Evolutionary conservation across 805 yeast genomes (phyloP), one percentile per base, ranked within the genome.

Genomic region (Saccharomycopsis fermentans): DNA sequence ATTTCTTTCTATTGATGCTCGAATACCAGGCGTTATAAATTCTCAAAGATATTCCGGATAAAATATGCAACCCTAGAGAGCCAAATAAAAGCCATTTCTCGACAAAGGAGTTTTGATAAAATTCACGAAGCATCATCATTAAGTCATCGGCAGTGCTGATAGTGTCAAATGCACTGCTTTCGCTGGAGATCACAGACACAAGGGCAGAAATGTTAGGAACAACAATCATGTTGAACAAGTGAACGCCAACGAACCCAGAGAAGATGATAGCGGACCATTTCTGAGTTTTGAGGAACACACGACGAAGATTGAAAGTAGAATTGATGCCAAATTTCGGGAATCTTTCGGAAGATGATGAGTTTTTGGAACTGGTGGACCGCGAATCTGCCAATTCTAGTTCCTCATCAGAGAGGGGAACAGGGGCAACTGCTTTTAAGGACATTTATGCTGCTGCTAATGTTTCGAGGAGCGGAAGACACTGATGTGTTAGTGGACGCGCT

Each of bases 231-330:
- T 84, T 74, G 1, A 81, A 60, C 0, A 80, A 65, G 67, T 87
- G 94, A 9, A 86, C 69, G 0, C 80, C 76, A 1, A 82, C 68
- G 66, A 87, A 87, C 1, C 77, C 70, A 0, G 78, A 66, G 66
- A 87, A 81, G 9, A 82, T 73, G 55, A 81, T 75, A 0, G 87
- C 82, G 14, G 87, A 79, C 68, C 80, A 83, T 66, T 80, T 80
- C 69, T 87, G 94, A 0, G 70, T 47, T 6, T 59, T 56, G 6
- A 54, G 54, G 4, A 73, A 61, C 3, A 64, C 29, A n/a, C 36
- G 24, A 16, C 55, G 37, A 17, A 52, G 6, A 17, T 36, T 36
- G 55, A 52, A 35, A 5, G 53, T 50, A 14, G 35, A 27, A 29
- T 27, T 47, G 47, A 37, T 21, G 4, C 53, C 53, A 39, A 54